Evolutionary conservation across 2,329 filamentous ascomycete species (phyloP), one percentile per base, ranked within the genome.

Genomic region (Aspergillus sp.): DNA sequence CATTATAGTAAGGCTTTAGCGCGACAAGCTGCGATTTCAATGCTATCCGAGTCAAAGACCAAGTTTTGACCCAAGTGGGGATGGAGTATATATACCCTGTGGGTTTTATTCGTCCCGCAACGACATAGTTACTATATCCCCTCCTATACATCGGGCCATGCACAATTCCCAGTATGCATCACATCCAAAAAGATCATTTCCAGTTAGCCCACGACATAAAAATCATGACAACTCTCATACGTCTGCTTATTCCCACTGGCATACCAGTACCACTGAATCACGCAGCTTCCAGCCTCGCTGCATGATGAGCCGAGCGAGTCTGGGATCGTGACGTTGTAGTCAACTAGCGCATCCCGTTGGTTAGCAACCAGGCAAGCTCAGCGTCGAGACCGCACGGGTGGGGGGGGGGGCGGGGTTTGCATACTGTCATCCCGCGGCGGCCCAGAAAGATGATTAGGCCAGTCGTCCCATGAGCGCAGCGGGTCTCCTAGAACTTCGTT

Each of bases 251-350:
- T 54, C 17, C 51, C 51, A 19, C 51, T 54, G 0, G 51, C 51
- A 45, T 54, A 54, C 51, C 51, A 54, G n/a, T 54, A 54, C 51
- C 51, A 54, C 51, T 54, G 51, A 13, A 54, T 54, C 4, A 54
- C 51, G 34, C 51, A 54, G 34, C 30, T 28, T 7, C 51, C 51
- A 6, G 51, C 51, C 9, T 25, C 34, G 17, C 38, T n/a, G 30
- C 51, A 54, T 1, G 22, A 17, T 3, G 34, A 23, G 11, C 22
- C 19, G 3, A 54, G 51, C 1, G 51, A 45, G 17, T 13, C 30
- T 4, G 51, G 51, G 15, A 54, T 45, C 3, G 51, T 54, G 31
- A 54, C 34, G 25, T 54, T 54, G 34, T 54, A 54, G 25, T 54
- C 38, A 28, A 45, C 51, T 54, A 11, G 1, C 13, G 17, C 1